Base-by-base conservation (phyloP, 306 rosid genomes). In the Vicia villosa region DNA sequence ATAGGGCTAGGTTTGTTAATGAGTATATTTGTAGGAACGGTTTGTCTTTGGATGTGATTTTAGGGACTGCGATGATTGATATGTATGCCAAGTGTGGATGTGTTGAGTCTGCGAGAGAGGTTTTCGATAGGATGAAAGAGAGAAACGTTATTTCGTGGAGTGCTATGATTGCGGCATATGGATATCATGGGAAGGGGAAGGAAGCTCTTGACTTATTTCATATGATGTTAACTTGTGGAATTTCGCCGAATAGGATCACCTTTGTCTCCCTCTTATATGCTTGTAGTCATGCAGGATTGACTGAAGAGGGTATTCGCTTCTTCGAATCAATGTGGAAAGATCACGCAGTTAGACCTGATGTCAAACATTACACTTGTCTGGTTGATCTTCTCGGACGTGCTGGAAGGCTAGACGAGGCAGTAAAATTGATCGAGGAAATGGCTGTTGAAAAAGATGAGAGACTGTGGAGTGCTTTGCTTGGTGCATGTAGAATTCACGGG, bases 351-450 rank as follows among this genome's bases (percentile, higher is more conserved):
- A 82, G 81, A 69, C 86, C 88, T 6, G 88, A 89, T 69, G 89
- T 91, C 41, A 89, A 87, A 65, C 97, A 89, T 49, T 84, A 89
- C 37, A 89, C 97, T 14, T 89, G 97, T 59, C 70, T 85, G 81
- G 88, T 88, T n/a, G 97, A 86, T 77, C 93, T 91, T 50, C 67
- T 88, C 5, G 97, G 97, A 55, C 91, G 93, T 22, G 89, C 93
- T 0, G 93, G 97, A 41, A 85, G 84, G 80, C 78, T 91, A 9
- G 85, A 88, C 11, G 90, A 91, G 75, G 97, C 96, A 14, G 20
- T 74, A 36, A 77, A 73, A 52, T 51, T 91, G 82, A 83, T 81
- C 1, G 90, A 84, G 76, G 65, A 83, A 17, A 82, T 79, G 85
- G 46, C 70, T 10, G 74, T 79, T 24, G 86, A 84, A 78, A 91